phyloP scores from a whole-genome alignment of 2,329 filamentous ascomycete species.

The Phaeophleospora eucalypticola region DNA sequence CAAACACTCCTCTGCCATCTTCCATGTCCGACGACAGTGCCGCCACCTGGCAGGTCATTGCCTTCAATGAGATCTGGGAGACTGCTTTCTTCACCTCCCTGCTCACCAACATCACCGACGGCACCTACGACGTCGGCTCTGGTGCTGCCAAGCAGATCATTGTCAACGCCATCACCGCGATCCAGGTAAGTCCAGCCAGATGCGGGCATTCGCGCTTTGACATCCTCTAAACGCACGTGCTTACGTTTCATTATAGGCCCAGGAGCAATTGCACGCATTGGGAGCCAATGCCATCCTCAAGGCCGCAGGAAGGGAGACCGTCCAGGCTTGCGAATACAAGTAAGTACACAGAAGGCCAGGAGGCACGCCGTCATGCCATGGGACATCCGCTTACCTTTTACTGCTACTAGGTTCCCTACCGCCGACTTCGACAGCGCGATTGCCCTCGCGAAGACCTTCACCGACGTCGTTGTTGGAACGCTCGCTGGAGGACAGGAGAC shows the following conservation, averaged over 20 bases:
- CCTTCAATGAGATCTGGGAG: conserved; percentile 69
- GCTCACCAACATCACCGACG: conserved; percentile 59
- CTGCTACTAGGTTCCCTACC: too few relatives aligned
- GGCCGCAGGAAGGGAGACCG: conserved; percentile 43
- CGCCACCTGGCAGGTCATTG: conserved; percentile 56
- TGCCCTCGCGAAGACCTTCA: conserved; percentile 60
- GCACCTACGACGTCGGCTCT: conserved; percentile 44
- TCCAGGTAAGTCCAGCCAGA: too few relatives aligned
- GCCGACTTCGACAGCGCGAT: conserved; percentile 56
- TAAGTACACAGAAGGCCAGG: too few relatives aligned
- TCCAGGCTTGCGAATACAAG: conserved; percentile 60
- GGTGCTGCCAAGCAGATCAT: conserved; percentile 48
- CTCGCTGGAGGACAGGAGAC: conserved; percentile 54
- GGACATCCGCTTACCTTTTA: too few relatives aligned
- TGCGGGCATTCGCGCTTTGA: too few relatives aligned
- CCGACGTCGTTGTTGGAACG: conserved; percentile 63
- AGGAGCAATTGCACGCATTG: conserved; percentile 65
- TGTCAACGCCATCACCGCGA: conserved; percentile 46
- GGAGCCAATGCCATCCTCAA: conserved; percentile 57
- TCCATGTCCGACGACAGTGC: conserved; percentile 44
- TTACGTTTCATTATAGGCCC: too few relatives aligned
- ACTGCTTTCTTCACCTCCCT: conserved; percentile 64
- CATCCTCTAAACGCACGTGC: too few relatives aligned
- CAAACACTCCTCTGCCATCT: conserved; percentile 46
- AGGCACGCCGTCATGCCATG: too few relatives aligned